A percentile compares a stretch with the other conserved stretches of the same genome.
Evolutionary conservation across 306 rosid species (phyloP).

Genomic region (Cicer bijugum): DNA sequence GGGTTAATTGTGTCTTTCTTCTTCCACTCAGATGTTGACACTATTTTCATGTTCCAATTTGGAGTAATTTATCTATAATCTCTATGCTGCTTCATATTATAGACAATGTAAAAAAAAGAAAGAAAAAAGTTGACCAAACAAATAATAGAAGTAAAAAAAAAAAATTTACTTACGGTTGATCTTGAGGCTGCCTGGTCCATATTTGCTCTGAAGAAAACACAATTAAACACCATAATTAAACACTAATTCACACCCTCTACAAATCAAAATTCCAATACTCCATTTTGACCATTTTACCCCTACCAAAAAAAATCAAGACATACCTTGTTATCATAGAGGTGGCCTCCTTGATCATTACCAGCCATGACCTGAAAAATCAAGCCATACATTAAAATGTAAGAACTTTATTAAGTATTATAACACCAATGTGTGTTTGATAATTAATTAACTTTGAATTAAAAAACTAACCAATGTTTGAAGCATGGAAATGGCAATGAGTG

Average conservation of each 20-base stretch:
- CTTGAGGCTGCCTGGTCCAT: conserved; percentile 48
- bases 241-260: conserved; percentile 3
- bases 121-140: not conserved
- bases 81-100: too few relatives aligned
- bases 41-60: not conserved
- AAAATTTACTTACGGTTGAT: conserved; percentile 46
- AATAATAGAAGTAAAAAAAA: not conserved
- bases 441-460: not conserved
- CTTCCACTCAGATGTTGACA: conserved; percentile 10
- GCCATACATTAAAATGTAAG: conserved; percentile 30
- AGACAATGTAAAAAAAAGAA: too few relatives aligned
- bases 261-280: conserved; percentile 13
- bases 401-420: not conserved
- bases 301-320: not conserved
- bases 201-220: conserved; percentile 42
- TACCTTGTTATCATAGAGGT: conserved; percentile 44
- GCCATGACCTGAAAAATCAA: conserved; percentile 47
- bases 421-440: not conserved
- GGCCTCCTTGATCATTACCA: conserved; percentile 37
- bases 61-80: too few relatives aligned
- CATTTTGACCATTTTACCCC: conserved; percentile 2
- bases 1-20: conserved; percentile 1
- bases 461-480: conserved; percentile 47
- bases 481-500: conserved; percentile 51
- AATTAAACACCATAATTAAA: conserved; percentile 10